Percentiles rank a stretch among this genome's conserved stretches.
These are phyloP conservation scores for Aspergillus quadrilineatus DNA, from an alignment of 2,329 filamentous ascomycete species.

Conservation along the genomic window DNA sequence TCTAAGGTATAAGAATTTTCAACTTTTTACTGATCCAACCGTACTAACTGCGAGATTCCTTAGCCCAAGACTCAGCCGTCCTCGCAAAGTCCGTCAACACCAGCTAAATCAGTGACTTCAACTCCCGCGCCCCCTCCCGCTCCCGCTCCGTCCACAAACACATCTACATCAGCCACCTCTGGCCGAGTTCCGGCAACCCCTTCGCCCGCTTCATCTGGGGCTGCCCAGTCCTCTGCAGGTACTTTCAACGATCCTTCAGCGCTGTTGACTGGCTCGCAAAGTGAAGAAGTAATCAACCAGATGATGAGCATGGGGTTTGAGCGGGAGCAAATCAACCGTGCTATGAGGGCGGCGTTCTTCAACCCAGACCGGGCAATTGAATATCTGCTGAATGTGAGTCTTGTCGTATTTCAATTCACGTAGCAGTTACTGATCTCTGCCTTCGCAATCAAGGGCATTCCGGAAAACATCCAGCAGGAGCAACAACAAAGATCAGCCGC, in stretches of 20 bases:
- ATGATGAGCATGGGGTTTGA: conserved; percentile 99
- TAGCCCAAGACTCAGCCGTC: conserved; percentile 68
- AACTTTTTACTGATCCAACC: neutral
- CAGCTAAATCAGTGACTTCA: conserved; percentile 37
- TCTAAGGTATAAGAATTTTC: conserved; percentile 69
- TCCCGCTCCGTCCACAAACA: conserved; percentile 53
- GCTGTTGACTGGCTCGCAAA: conserved; percentile 81
- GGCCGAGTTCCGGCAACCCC: conserved; percentile 50
- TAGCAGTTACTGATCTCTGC: conserved; percentile 7
- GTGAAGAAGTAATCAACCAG: conserved; percentile 77
- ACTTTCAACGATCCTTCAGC: conserved; percentile 71
- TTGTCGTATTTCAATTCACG: neutral
- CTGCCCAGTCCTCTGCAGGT: conserved; percentile 38
- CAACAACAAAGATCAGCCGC: conserved; percentile 56
- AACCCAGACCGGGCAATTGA: conserved; percentile 97
- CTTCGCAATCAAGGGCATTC: conserved; percentile 68
- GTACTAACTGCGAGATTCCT: conserved; percentile 22
- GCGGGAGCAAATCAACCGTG: conserved; percentile 81
- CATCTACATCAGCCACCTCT: conserved; percentile 41
- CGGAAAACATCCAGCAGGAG: conserved; percentile 75
- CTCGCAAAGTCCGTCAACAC: conserved; percentile 40
- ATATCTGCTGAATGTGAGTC: conserved; percentile 79
- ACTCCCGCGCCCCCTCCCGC: conserved; percentile 49
- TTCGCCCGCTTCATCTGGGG: conserved; percentile 48
- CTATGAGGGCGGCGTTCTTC: conserved; percentile 94